Evolutionary conservation across 2,329 filamentous ascomycete species (phyloP), one percentile per base, ranked within the genome.

Genomic region (Aspergillus flavus): DNA sequence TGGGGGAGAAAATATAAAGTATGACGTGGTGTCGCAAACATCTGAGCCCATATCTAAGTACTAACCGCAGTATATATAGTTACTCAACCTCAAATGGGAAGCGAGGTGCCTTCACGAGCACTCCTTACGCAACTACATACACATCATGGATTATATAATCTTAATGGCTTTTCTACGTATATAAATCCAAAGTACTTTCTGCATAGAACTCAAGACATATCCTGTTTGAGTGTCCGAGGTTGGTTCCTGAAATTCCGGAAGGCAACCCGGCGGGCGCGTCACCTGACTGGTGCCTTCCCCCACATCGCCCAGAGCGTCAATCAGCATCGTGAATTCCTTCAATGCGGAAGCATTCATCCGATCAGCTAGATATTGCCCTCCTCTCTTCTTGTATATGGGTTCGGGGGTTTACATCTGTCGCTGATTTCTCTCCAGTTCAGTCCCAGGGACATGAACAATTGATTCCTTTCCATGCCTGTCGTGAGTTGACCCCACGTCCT

Each of bases 381-480:
- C 52, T 61, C 60, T 54, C 53, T 56, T 57, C 45, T 43, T 48
- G 50, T 45, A 58, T 43, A 65, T 67, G 64, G 61, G 52, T 56
- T 64, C 54, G 56, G 59, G 61, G 57, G 45, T 52, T 50, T 62
- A 60, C 43, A 50, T 59, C 57, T 56, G 16, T 64, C 28, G 41
- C 58, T 60, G 45, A 62, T 62, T 28, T 46, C 53, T 21, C 36
- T 28, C 28, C 52, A 45, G 36, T 62, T 57, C 59, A 52, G 58
- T 53, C 57, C 58, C 41, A 57, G 60, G 58, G 63, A 59, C 45
- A 64, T 68, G 64, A 67, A 70, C 69, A 64, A 53, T 64, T 56
- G 45, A 61, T 43, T 60, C 30, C 53, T 64, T 72, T 59, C 65
- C 69, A 67, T 68, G 74, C 73, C 73, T 71, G 75, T 75, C 74